These are phyloP conservation scores for Coemansia javaensis DNA, from an alignment of 192 early-diverging fungal species.

Conservation along the genomic window DNA sequence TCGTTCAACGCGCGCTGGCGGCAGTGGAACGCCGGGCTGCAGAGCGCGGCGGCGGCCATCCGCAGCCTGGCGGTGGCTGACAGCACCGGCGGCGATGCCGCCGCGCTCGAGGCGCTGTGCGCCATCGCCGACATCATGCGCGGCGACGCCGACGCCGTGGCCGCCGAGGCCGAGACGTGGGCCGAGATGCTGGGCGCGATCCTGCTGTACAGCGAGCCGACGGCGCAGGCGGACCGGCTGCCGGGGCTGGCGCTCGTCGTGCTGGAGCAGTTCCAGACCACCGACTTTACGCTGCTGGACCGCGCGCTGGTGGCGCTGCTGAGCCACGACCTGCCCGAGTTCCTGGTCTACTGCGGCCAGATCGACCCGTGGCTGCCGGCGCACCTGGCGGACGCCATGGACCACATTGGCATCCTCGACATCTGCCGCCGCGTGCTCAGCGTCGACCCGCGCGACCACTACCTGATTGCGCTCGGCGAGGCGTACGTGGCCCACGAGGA, in stretches of 20 bases:
- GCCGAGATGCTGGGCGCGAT: conserved; percentile 53
- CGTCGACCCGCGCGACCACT: conserved; percentile 38
- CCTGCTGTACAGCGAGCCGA: conserved; percentile 53
- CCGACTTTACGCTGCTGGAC: conserved; percentile 31
- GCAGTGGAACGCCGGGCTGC: conserved; percentile 28
- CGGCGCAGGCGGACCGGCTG: conserved; percentile 29
- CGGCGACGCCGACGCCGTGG: conserved; percentile 43
- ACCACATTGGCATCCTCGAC: conserved; percentile 53
- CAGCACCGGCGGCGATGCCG: not conserved
- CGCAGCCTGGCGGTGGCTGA: conserved; percentile 1
- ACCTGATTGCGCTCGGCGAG: conserved; percentile 29
- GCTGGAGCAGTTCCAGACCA: conserved; percentile 24
- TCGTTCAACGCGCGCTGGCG: conserved; percentile 27
- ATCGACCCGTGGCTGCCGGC: conserved; percentile 60
- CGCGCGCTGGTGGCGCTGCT: conserved; percentile 35
- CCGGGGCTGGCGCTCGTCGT: conserved; percentile 9
- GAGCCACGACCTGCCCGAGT: conserved; percentile 40
- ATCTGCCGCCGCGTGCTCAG: conserved; percentile 28
- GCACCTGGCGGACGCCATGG: conserved; percentile 57
- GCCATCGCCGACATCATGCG: conserved; percentile 20
- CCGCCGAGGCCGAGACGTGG: conserved; percentile 43
- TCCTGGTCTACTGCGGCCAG: conserved; percentile 43
- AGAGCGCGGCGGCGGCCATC: conserved; percentile 15
- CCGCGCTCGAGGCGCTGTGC: conserved; percentile 12
- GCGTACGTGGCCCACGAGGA: conserved; percentile 28